Evolutionary conservation across 352 stramenopile genomes (phyloP).

Genomic region (Globisporangium spiculum): DNA sequence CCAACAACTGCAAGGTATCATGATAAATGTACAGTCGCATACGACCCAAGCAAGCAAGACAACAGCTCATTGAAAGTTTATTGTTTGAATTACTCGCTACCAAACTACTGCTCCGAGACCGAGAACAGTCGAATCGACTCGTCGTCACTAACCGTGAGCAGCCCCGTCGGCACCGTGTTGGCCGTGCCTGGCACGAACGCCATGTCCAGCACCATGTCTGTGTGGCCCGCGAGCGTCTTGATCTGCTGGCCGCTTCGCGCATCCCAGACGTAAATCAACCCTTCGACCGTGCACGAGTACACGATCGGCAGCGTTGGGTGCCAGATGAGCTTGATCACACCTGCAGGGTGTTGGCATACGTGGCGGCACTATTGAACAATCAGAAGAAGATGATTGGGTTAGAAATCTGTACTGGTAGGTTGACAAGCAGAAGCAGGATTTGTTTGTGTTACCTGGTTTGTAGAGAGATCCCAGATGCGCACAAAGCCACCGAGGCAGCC

Average conservation of each 20-base stretch:
- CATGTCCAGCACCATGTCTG: constrained; percentile 92
- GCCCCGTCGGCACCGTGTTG: constrained; percentile 34
- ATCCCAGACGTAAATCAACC: constrained; percentile 90
- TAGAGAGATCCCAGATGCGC: constrained; percentile 96
- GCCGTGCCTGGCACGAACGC: constrained; percentile 52
- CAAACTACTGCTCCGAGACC: constrained; percentile 21
- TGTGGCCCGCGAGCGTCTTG: constrained; percentile 80
- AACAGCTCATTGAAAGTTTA: neutral
- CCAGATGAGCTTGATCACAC: constrained; percentile 91
- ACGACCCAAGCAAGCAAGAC: neutral
- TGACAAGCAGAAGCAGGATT: neutral
- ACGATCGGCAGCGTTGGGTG: constrained; percentile 80
- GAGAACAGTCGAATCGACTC: constrained; percentile 78
- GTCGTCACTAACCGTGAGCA: constrained; percentile 84
- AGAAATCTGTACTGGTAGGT: neutral
- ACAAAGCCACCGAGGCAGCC: constrained; percentile 93
- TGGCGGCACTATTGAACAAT: constrained; percentile 68
- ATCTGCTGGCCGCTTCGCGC: constrained; percentile 80
- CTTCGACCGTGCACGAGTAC: constrained; percentile 88
- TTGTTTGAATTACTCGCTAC: neutral
- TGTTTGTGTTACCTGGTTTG: constrained; percentile 51
- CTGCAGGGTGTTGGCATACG: constrained; percentile 81
- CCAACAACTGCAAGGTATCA: neutral
- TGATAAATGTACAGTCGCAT: neutral
- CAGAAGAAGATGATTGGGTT: neutral